A percentile compares a stretch with the other conserved stretches of the same genome.
These are phyloP conservation scores for Kwoniella shandongensis DNA, from an alignment of 768 basidiomycete species.

Conservation along the genomic window DNA sequence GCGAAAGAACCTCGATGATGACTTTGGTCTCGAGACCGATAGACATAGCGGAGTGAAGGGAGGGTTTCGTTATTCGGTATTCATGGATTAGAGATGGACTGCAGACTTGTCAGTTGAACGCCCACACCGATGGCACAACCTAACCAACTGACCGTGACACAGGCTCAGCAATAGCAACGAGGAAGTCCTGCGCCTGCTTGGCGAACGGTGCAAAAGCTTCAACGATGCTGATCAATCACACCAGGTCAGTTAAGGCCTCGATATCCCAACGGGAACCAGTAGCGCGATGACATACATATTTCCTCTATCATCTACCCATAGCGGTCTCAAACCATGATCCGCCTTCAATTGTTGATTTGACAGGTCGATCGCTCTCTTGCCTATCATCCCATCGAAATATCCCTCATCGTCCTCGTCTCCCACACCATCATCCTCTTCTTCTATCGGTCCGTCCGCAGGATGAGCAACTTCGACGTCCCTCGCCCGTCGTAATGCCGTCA, in stretches of 20 bases:
- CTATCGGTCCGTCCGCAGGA: slow-evolving; percentile 38
- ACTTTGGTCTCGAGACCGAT: slow-evolving; percentile 97
- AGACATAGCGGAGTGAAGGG: slow-evolving; percentile 96
- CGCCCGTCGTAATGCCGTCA: slow-evolving; percentile 30
- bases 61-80: slow-evolving; percentile 97
- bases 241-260: slow-evolving; percentile 58
- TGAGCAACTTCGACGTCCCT: slow-evolving; percentile 24
- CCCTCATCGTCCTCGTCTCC: slow-evolving; percentile 35
- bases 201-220: slow-evolving; percentile 98
- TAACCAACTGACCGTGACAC: slow-evolving; percentile 93
- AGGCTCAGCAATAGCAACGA: slow-evolving; percentile 96
- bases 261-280: background rate
- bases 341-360: slow-evolving; percentile 73
- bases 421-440: slow-evolving; percentile 30
- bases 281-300: slow-evolving; percentile 48
- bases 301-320: slow-evolving; percentile 71
- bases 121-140: no score
- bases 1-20: slow-evolving; percentile 80
- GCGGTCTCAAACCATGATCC: slow-evolving; percentile 86
- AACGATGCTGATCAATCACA: slow-evolving; percentile 71
- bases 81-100: slow-evolving; percentile 98
- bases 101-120: no score
- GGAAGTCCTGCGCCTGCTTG: slow-evolving; percentile 96
- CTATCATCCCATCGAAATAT: slow-evolving; percentile 31
- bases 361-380: slow-evolving; percentile 41